Conservation (phyloP, 106 monocot species). For the Amphibolis antarctica region DNA sequence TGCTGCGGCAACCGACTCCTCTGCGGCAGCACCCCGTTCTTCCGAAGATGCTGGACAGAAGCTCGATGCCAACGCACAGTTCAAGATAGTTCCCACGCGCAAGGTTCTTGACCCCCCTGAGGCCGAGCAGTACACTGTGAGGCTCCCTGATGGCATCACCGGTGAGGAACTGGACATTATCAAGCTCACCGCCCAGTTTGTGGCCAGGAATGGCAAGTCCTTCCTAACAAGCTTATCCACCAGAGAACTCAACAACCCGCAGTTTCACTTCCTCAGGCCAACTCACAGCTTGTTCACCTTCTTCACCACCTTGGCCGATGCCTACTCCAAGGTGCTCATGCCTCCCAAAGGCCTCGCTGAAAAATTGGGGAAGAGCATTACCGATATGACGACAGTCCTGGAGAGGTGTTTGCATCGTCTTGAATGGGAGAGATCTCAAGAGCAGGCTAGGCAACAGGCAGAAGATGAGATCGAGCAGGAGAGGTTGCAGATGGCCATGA, state of each 20-base stretch:
- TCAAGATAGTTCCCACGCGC: constrained; percentile 27
- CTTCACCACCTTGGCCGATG: constrained; percentile 81
- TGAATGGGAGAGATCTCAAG: constrained; percentile 97
- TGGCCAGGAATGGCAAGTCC: constrained; percentile 72
- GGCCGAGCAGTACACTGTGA: constrained; percentile 74
- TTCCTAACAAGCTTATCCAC: constrained; percentile 54
- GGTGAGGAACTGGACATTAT: constrained; percentile 95
- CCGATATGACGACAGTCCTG: constrained; percentile 55
- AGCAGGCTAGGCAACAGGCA: constrained; percentile 87
- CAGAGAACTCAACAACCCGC: constrained; percentile 58
- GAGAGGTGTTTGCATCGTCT: constrained; percentile 87
- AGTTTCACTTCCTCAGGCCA: constrained; percentile 85
- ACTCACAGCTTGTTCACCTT: constrained; percentile 98
- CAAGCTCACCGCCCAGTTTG: constrained; percentile 94
- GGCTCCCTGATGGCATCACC: constrained; percentile 84
- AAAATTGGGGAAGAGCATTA: constrained; percentile 35
- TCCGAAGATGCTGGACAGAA: constrained; percentile 23
- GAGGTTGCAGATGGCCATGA: constrained; percentile 90
- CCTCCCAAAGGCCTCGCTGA: constrained; percentile 55
- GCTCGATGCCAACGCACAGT: constrained; percentile 35
- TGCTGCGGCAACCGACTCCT: neutral
- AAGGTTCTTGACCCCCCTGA: constrained; percentile 77
- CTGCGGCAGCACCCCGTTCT: neutral
- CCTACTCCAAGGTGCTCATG: constrained; percentile 89
- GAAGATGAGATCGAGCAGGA: constrained; percentile 99